phyloP scores from a whole-genome alignment of 192 early-diverging fungal species.

The Radiomyces spectabilis region DNA sequence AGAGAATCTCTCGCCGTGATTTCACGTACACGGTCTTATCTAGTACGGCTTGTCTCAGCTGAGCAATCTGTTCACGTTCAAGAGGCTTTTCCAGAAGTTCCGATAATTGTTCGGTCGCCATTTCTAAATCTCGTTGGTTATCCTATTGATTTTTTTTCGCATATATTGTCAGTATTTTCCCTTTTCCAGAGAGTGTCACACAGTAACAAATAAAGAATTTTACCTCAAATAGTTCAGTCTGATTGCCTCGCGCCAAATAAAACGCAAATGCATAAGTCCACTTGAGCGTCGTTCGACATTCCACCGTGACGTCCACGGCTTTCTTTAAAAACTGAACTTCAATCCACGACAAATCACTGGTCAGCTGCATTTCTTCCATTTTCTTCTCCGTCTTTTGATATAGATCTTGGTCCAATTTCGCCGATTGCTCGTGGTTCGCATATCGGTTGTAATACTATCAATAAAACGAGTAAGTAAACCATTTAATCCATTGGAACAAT shows the following conservation, averaged over 20 bases:
- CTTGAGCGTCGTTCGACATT: slow-evolving; percentile 88
- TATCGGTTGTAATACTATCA: slow-evolving; percentile 91
- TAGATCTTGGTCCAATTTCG: slow-evolving; percentile 74
- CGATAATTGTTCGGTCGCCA: slow-evolving; percentile 91
- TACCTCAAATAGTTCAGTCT: slow-evolving; percentile 84
- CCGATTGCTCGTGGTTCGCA: slow-evolving; percentile 96
- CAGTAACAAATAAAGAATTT: not conserved
- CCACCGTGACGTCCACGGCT: slow-evolving; percentile 82
- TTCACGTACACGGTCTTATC: slow-evolving; percentile 95
- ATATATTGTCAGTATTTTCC: too few species aligned
- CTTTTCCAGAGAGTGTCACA: not conserved
- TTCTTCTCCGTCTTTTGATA: slow-evolving; percentile 83
- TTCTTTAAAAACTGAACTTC: slow-evolving; percentile 96
- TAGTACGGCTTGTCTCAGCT: slow-evolving; percentile 79
- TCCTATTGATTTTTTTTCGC: too few species aligned
- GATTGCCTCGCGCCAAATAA: slow-evolving; percentile 80
- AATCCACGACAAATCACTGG: slow-evolving; percentile 89
- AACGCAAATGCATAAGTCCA: slow-evolving; percentile 99
- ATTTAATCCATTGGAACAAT: not conserved
- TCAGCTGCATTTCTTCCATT: slow-evolving; percentile 95
- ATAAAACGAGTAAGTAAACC: not conserved
- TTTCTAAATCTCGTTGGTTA: slow-evolving; percentile 97
- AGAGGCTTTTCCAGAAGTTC: slow-evolving; percentile 87
- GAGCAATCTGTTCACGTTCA: slow-evolving; percentile 62
- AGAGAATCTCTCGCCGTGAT: slow-evolving; percentile 76